Evolutionary conservation across 371 early-diverging fungal genomes (phyloP).

Genomic region (Apophysomyces ossiformis): DNA sequence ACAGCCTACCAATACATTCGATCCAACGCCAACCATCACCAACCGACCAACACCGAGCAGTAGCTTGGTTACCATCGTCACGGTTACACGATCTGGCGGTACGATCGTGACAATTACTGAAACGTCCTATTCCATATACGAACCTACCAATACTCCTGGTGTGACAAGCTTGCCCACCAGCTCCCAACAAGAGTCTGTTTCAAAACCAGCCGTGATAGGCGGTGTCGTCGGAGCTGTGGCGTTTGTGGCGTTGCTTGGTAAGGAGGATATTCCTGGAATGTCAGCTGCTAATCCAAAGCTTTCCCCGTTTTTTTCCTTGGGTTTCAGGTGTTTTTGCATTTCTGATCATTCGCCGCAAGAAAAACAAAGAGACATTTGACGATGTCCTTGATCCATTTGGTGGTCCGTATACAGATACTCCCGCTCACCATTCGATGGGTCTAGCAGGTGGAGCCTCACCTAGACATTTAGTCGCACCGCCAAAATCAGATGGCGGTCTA

Average conservation of each 20-base stretch:
- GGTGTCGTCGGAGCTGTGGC: conserved; percentile 88
- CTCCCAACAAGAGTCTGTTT: conserved; percentile 82
- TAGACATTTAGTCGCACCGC: background rate
- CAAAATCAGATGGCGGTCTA: background rate
- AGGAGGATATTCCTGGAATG: background rate
- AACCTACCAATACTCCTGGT: background rate
- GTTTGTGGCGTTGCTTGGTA: conserved; percentile 33
- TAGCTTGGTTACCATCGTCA: conserved; percentile 7
- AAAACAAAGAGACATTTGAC: background rate
- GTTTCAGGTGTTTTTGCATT: conserved; percentile 15
- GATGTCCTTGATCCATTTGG: conserved; percentile 6
- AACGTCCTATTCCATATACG: background rate
- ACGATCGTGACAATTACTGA: background rate
- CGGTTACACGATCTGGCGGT: background rate
- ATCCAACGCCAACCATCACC: background rate
- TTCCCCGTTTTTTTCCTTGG: background rate
- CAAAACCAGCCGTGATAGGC: conserved; percentile 54
- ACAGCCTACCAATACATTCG: background rate
- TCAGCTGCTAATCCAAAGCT: background rate
- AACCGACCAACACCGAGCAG: background rate
- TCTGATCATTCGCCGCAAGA: conserved; percentile 20
- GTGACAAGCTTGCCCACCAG: conserved; percentile 44
- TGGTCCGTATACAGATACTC: background rate
- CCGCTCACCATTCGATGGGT: background rate
- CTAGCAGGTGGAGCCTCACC: conserved; percentile 6